Evolutionary conservation across 2,329 filamentous ascomycete species (phyloP).

Genomic region (Zymoseptoria pseudotritici): DNA sequence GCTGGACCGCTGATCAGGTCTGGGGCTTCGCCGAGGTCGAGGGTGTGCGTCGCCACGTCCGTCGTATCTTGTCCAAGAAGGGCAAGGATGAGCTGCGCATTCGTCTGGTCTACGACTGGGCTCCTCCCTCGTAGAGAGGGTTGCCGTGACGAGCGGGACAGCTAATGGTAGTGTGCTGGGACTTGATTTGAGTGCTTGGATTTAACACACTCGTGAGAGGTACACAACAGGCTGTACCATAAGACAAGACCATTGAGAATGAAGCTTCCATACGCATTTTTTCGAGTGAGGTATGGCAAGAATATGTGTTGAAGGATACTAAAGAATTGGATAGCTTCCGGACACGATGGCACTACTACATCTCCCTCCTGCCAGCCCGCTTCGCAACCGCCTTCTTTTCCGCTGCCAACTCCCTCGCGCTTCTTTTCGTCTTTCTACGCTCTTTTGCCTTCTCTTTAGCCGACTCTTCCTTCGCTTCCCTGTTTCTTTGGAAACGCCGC

Average conservation of each 20-base stretch:
- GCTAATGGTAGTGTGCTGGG: neutral
- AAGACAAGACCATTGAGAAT: neutral
- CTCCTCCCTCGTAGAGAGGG: neutral
- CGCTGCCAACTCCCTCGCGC: neutral
- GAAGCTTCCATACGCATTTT: neutral
- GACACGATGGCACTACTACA: neutral
- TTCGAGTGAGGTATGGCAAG: neutral
- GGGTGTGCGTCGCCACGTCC: slow-evolving; percentile 35
- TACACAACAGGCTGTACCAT: neutral
- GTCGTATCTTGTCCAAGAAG: slow-evolving; percentile 32
- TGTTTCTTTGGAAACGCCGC: neutral
- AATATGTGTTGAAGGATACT: neutral
- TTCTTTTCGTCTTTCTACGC: neutral
- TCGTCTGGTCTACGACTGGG: slow-evolving; percentile 39
- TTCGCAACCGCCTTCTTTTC: neutral
- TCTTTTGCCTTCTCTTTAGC: neutral
- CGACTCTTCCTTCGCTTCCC: neutral
- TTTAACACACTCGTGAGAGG: neutral
- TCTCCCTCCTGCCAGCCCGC: neutral
- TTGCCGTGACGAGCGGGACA: neutral
- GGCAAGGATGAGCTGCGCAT: slow-evolving; percentile 33
- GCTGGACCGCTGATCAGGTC: slow-evolving; percentile 50
- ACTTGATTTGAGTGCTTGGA: neutral
- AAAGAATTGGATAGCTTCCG: neutral
- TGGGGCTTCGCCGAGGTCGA: slow-evolving; percentile 42